Evolutionary conservation across 75 land plant genomes (phyloP).

Genomic region (Pinus taeda): DNA sequence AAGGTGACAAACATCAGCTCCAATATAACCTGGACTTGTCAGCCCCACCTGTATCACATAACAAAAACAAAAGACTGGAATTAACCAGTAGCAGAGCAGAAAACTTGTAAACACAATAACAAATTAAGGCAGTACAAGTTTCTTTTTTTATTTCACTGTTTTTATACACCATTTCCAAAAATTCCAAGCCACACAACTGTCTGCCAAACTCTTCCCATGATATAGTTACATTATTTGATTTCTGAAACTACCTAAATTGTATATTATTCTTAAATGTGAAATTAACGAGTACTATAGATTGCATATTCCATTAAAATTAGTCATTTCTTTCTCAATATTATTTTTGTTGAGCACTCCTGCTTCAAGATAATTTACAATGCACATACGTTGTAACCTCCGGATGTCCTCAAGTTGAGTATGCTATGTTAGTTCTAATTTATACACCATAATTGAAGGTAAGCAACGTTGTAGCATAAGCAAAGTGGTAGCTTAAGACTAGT

Average conservation of each 20-base stretch:
- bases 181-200: neutral
- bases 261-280: neutral
- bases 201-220: neutral
- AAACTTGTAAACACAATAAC: neutral
- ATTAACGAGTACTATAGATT: neutral
- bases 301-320: neutral
- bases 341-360: neutral
- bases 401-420: neutral
- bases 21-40: slow-evolving; percentile 96
- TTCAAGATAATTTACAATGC: neutral
- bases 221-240: neutral
- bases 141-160: neutral
- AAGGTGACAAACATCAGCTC: slow-evolving; percentile 99
- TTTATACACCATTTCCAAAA: neutral
- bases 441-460: neutral
- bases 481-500: neutral
- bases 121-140: neutral
- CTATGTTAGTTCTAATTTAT: neutral
- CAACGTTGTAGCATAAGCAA: neutral
- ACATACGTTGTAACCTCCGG: neutral
- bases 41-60: slow-evolving; percentile 80
- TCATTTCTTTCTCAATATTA: neutral
- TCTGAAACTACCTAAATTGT: neutral
- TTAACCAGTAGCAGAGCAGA: neutral
- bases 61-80: neutral